Percentiles rank a stretch among this genome's conserved stretches.
phyloP scores from a whole-genome alignment of 306 rosid genomes.

The Vigna mungo region DNA sequence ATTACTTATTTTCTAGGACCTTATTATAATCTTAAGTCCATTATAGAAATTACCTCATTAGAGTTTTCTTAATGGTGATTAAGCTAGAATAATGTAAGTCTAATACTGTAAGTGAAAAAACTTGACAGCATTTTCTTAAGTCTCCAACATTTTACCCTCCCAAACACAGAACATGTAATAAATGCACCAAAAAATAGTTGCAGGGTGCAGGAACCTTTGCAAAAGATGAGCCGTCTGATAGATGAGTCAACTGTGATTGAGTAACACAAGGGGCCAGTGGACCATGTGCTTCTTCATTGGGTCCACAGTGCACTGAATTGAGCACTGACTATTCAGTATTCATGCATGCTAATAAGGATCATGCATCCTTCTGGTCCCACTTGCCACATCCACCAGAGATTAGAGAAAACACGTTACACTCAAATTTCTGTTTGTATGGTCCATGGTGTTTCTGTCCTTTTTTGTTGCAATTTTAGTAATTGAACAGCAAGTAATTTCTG shows the following conservation, averaged over 20 bases:
- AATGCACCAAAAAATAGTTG: conserved; percentile 31
- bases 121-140: background rate
- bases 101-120: background rate
- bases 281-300: conserved; percentile 42
- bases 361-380: background rate
- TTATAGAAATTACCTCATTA: conserved; percentile 11
- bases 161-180: conserved; percentile 23
- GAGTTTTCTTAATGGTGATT: background rate
- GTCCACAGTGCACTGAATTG: conserved; percentile 31
- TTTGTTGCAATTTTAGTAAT: background rate
- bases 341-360: background rate
- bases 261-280: conserved; percentile 39
- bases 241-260: conserved; percentile 16
- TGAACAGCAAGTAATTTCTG: background rate
- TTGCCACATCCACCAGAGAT: background rate
- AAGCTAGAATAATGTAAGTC: background rate
- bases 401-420: background rate
- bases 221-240: conserved; percentile 36
- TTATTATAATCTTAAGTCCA: background rate
- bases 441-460: background rate
- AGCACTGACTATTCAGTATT: conserved; percentile 29
- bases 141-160: conserved; percentile 27
- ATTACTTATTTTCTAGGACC: background rate
- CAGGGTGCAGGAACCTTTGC: conserved; percentile 26
- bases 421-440: background rate